These are phyloP conservation scores for Ogataea neopini DNA, from an alignment of 805 yeast genomes.

Conservation along the genomic window DNA sequence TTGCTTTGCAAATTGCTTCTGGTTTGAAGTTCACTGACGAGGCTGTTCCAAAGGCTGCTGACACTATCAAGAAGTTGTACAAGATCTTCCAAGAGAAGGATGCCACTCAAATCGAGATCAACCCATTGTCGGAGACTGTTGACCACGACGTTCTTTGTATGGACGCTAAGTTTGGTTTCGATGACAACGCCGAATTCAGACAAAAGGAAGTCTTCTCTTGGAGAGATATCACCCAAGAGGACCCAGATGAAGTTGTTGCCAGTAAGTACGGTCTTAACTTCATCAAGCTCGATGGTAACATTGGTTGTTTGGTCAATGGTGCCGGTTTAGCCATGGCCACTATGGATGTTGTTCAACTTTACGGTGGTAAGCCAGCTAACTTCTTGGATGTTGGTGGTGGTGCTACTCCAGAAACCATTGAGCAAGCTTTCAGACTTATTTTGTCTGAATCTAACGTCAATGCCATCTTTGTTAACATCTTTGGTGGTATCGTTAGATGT, in stretches of 20 bases:
- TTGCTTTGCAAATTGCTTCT: slow-evolving; percentile 75
- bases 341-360: slow-evolving; percentile 97
- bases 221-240: slow-evolving; percentile 98
- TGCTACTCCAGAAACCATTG: slow-evolving; percentile 98
- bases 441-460: slow-evolving; percentile 85
- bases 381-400: slow-evolving; percentile 99
- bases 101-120: slow-evolving; percentile 97
- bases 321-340: slow-evolving; percentile 99
- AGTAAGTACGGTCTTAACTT: slow-evolving; percentile 88
- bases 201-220: slow-evolving; percentile 92
- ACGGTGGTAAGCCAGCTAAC: slow-evolving; percentile 99
- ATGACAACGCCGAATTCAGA: slow-evolving; percentile 94
- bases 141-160: slow-evolving; percentile 91
- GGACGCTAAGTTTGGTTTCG: slow-evolving; percentile 99
- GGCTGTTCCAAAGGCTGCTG: slow-evolving; percentile 85
- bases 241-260: slow-evolving; percentile 95
- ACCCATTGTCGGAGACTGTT: slow-evolving; percentile 92
- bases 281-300: slow-evolving; percentile 97
- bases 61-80: slow-evolving; percentile 82
- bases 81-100: slow-evolving; percentile 88
- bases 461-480: slow-evolving; percentile 96
- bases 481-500: slow-evolving; percentile 99
- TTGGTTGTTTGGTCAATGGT: slow-evolving; percentile 98
- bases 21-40: slow-evolving; percentile 77
- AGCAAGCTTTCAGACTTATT: slow-evolving; percentile 93